phyloP scores from a whole-genome alignment of 345 rosid species.

The Arabidopsis suecica region DNA sequence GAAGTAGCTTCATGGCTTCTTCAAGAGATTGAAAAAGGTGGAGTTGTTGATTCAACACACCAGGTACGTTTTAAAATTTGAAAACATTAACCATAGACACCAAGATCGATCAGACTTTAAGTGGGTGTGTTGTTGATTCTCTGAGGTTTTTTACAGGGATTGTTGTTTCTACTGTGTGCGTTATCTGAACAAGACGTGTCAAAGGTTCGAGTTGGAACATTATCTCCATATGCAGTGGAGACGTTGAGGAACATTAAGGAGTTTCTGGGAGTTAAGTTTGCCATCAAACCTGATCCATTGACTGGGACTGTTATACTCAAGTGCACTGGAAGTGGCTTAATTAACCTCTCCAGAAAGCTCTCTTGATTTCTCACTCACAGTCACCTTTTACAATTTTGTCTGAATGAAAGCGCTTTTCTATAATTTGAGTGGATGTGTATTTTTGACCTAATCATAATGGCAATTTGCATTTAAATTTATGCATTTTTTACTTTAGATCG shows the following conservation, averaged over 20 bases:
- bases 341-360: constrained; percentile 73
- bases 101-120: not conserved
- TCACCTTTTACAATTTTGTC: constrained; percentile 29
- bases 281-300: constrained; percentile 68
- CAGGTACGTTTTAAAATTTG: constrained; percentile 56
- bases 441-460: not conserved
- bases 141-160: constrained; percentile 50
- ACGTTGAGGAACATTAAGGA: constrained; percentile 74
- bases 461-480: not conserved
- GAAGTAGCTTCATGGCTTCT: constrained; percentile 85
- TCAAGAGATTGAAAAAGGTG: constrained; percentile 87
- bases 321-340: constrained; percentile 82
- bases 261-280: constrained; percentile 71
- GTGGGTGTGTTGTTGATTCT: not conserved
- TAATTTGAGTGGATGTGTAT: constrained; percentile 9
- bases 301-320: constrained; percentile 75
- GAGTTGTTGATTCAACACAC: constrained; percentile 94
- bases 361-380: constrained; percentile 47
- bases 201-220: constrained; percentile 85
- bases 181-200: constrained; percentile 78
- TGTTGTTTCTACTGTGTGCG: constrained; percentile 79
- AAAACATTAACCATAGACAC: not conserved
- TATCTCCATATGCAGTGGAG: constrained; percentile 78
- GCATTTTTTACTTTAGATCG: not conserved
- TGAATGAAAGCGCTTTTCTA: not conserved